A percentile compares a stretch with the other conserved stretches of the same genome.
phyloP scores from a whole-genome alignment of 208 protist species.

The Leishmania gerbilli region DNA sequence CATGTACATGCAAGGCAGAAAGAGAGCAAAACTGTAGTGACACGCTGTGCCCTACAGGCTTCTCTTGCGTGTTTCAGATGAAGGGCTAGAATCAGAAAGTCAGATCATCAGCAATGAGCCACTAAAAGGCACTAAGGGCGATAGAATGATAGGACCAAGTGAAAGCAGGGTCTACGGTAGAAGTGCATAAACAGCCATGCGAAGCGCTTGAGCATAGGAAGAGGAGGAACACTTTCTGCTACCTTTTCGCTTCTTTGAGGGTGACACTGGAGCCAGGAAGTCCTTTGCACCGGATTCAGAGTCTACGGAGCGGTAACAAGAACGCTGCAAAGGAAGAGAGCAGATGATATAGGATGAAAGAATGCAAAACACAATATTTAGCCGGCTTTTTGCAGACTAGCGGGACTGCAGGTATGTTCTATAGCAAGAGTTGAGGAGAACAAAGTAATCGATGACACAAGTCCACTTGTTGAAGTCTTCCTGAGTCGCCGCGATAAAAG shows the following conservation, averaged over 20 bases:
- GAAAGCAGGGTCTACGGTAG: neutral
- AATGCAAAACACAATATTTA: neutral
- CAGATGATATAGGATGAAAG: neutral
- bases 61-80: neutral
- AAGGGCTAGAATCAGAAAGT: neutral
- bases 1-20: neutral
- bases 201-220: no score
- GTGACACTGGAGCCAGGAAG: neutral
- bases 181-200: neutral
- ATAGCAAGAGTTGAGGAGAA: slow-evolving; percentile 31
- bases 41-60: neutral
- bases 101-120: neutral
- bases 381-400: neutral
- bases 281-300: neutral
- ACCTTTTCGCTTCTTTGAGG: neutral
- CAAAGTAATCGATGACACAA: slow-evolving; percentile 50
- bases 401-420: slow-evolving; percentile 20
- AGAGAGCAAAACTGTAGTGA: neutral
- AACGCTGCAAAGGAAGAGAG: neutral
- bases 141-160: neutral
- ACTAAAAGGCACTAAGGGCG: neutral
- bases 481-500: slow-evolving; percentile 46
- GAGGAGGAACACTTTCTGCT: no score
- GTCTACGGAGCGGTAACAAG: neutral
- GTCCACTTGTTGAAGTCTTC: slow-evolving; percentile 44